Evolutionary conservation across 192 early-diverging fungal genomes (phyloP).

Genomic region (Coemansia sp.): DNA sequence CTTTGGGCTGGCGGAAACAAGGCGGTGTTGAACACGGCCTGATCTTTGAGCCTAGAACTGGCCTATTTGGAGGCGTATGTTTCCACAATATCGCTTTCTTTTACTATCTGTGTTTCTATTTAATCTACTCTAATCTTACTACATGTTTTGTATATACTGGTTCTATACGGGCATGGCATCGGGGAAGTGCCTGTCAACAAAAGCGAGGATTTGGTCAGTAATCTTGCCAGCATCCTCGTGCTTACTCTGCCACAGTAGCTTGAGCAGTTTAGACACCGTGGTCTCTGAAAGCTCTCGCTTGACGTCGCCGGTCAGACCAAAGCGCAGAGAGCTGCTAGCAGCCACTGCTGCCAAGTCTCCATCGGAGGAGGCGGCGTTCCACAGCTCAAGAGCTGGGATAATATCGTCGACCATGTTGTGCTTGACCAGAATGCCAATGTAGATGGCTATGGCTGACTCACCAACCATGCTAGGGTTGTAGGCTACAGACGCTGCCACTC

Average conservation of each 20-base stretch:
- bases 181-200: conserved; percentile 40
- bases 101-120: neutral
- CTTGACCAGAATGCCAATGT: conserved; percentile 38
- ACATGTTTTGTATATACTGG: neutral
- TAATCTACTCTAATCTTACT: neutral
- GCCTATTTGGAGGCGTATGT: neutral
- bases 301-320: neutral
- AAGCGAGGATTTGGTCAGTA: conserved; percentile 16
- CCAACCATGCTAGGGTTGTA: conserved; percentile 18
- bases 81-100: too few relatives aligned
- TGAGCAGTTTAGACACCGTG: conserved; percentile 17
- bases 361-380: neutral
- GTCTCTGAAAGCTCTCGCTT: conserved; percentile 20
- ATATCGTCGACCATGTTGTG: conserved; percentile 22
- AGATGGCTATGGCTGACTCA: conserved; percentile 32
- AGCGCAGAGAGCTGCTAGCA: neutral
- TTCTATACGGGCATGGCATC: conserved; percentile 34
- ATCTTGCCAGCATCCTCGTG: conserved; percentile 10
- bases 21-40: neutral
- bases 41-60: neutral
- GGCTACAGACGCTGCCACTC: neutral
- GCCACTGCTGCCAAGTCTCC: neutral
- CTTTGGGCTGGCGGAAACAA: too few relatives aligned
- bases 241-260: conserved; percentile 14
- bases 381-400: conserved; percentile 19